Base-by-base conservation (phyloP, 768 basidiomycete genomes). In the Mycena belliarum region DNA sequence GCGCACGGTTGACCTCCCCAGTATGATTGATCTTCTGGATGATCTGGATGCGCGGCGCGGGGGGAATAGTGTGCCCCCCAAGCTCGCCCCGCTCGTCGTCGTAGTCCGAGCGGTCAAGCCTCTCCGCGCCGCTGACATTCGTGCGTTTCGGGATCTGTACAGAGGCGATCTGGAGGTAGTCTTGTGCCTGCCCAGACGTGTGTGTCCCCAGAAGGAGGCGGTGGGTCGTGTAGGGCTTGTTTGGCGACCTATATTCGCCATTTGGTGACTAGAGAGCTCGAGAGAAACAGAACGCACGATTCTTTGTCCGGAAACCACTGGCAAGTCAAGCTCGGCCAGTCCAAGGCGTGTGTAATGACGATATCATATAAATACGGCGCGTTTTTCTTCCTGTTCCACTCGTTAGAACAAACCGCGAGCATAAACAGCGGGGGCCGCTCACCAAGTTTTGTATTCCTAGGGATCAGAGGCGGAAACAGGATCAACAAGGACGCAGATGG, bases 251-350 rank as follows among this genome's bases (percentile, higher is more conserved):
- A 61, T 26, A n/a, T 56, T 24, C n/a, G 20, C 7, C 28, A 38
- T 28, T 38, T 33, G 45, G 48, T 52, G 26, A 26, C 4, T 18
- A 37, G n/a, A 32, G 9, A 33, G 11, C 28, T 26, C 21, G 33
- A 25, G 20, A 25, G 12, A 29, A 40, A 49, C 41, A 21, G 52
- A 12, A 74, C 92, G 68, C 65, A 95, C 95, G 85, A 84, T 75
- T 98, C 93, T 72, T 87, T 89, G 79, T 99, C 97, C 0, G 97
- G 97, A 73, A 99, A 91, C 97, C 97, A 99, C 75, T 98, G 97
- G 71, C 93, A 95, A 6, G 97, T 99, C 68, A 99, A 71, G 68
- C 89, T 93, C 20, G 97, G 97, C 97, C 97, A 99, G 73, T 97
- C 94, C 48, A 98, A 81, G 29, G 96, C 96, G 70, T 98, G 96